Conservation (phyloP, 345 rosid genomes). For the Salix caprea region DNA sequence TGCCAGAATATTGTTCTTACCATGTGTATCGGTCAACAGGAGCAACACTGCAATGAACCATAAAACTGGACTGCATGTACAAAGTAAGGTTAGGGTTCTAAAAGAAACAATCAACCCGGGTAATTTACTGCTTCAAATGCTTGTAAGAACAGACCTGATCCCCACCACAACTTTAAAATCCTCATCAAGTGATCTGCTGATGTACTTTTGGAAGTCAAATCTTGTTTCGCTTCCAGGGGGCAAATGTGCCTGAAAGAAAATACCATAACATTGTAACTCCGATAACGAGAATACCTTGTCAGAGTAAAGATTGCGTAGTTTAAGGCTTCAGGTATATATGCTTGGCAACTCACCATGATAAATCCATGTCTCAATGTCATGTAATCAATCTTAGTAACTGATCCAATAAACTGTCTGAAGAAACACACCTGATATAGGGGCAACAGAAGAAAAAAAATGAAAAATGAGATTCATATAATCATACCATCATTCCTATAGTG, state of each 20-base stretch:
- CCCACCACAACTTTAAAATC: slow-evolving; percentile 90
- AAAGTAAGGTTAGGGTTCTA: slow-evolving; percentile 7
- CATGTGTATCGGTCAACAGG: slow-evolving; percentile 71
- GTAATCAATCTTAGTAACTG: slow-evolving; percentile 87
- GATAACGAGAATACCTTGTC: neutral
- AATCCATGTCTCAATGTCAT: slow-evolving; percentile 85
- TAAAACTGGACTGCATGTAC: slow-evolving; percentile 57
- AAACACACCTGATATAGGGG: slow-evolving; percentile 60
- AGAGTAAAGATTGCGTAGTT: neutral
- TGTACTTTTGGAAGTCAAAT: slow-evolving; percentile 81
- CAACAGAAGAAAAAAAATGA: neutral
- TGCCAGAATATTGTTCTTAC: slow-evolving; percentile 32
- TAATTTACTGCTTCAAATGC: neutral
- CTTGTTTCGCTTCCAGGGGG: slow-evolving; percentile 61
- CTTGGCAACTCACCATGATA: slow-evolving; percentile 45
- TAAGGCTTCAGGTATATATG: neutral
- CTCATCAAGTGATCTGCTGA: slow-evolving; percentile 74
- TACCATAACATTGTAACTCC: neutral
- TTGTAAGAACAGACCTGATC: slow-evolving; percentile 46
- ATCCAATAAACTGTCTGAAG: slow-evolving; percentile 85
- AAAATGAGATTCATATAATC: neutral
- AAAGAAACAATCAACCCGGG: neutral
- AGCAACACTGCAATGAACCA: slow-evolving; percentile 72
- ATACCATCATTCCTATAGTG: neutral
- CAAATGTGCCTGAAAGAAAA: slow-evolving; percentile 71